These are phyloP conservation scores for Tuber brumale DNA, from an alignment of 495 filamentous ascomycete genomes.

Conservation along the genomic window DNA sequence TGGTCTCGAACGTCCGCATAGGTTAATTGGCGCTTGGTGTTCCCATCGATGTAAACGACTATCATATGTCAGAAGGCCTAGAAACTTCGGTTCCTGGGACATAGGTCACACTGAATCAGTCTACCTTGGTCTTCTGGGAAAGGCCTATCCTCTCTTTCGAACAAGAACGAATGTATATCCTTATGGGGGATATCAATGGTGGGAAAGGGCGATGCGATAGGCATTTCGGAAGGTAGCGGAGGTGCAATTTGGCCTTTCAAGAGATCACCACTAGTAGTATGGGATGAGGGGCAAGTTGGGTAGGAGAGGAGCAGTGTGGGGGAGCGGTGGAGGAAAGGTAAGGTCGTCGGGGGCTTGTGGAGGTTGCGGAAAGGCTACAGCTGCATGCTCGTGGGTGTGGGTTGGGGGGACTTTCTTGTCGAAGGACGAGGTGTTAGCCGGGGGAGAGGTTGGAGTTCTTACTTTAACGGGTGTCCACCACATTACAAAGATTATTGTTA, in stretches of 20 bases:
- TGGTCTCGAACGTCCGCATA: slow-evolving; percentile 59
- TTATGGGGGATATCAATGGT: slow-evolving; percentile 56
- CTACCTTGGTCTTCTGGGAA: slow-evolving; percentile 64
- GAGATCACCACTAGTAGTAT: neutral
- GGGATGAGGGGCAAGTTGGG: neutral
- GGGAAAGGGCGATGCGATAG: slow-evolving; percentile 52
- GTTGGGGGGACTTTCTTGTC: neutral
- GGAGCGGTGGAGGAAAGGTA: neutral
- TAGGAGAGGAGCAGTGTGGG: neutral
- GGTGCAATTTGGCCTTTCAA: neutral
- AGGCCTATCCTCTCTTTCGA: slow-evolving; percentile 62
- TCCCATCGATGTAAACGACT: slow-evolving; percentile 77
- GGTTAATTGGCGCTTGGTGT: slow-evolving; percentile 66
- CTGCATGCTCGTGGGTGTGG: neutral
- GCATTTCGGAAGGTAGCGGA: slow-evolving; percentile 45
- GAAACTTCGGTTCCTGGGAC: neutral
- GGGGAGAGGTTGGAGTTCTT: neutral
- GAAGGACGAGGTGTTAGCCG: neutral
- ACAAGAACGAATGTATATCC: slow-evolving; percentile 71
- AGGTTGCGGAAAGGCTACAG: neutral
- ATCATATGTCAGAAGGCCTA: slow-evolving; percentile 17
- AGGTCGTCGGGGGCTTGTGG: neutral
- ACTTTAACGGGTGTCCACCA: neutral
- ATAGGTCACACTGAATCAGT: neutral
- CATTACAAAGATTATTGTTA: neutral